These are phyloP conservation scores for Hansenula anomala DNA, from an alignment of 1,139 yeast species.

Conservation along the genomic window DNA sequence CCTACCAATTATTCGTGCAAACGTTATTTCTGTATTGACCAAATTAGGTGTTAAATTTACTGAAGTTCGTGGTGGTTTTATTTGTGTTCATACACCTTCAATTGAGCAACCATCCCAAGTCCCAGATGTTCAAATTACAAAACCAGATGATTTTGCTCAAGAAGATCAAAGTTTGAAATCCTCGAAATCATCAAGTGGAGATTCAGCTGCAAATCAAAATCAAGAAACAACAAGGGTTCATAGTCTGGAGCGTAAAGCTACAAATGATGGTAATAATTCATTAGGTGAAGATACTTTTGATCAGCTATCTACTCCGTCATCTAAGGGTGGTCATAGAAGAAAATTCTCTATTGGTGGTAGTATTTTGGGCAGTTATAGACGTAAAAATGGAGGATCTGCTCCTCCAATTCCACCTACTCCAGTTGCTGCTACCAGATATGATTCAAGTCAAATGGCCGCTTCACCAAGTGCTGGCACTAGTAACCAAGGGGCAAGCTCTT, in stretches of 20 bases:
- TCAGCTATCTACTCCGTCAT: conserved; percentile 15
- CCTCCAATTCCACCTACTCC: conserved; percentile 35
- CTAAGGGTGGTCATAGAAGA: conserved; percentile 42
- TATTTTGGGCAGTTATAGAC: conserved; percentile 21
- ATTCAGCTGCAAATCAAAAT: conserved; percentile 1
- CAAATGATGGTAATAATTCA: conserved; percentile 6
- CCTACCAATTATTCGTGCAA: conserved; percentile 81
- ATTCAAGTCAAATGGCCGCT: conserved; percentile 1
- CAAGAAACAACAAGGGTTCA: conserved; percentile 1
- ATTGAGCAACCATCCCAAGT: conserved; percentile 20
- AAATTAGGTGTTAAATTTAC: conserved; percentile 76
- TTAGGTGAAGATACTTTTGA: conserved; percentile 10
- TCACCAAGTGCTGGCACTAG: conserved; percentile 10
- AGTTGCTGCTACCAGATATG: conserved; percentile 28
- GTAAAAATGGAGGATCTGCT: conserved; percentile 16
- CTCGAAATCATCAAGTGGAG: conserved; percentile 7
- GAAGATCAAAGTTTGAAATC: conserved; percentile 8
- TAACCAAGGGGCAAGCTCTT: conserved; percentile 10
- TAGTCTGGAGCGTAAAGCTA: conserved; percentile 4
- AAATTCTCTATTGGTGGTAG: conserved; percentile 58
- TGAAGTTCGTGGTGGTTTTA: conserved; percentile 93
- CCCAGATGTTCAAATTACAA: conserved; percentile 20
- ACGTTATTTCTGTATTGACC: conserved; percentile 73
- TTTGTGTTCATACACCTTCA: conserved; percentile 60
- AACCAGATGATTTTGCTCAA: conserved; percentile 11